Conservation (phyloP, 2,329 filamentous ascomycete species). For the Decorospora gaudefroyi region DNA sequence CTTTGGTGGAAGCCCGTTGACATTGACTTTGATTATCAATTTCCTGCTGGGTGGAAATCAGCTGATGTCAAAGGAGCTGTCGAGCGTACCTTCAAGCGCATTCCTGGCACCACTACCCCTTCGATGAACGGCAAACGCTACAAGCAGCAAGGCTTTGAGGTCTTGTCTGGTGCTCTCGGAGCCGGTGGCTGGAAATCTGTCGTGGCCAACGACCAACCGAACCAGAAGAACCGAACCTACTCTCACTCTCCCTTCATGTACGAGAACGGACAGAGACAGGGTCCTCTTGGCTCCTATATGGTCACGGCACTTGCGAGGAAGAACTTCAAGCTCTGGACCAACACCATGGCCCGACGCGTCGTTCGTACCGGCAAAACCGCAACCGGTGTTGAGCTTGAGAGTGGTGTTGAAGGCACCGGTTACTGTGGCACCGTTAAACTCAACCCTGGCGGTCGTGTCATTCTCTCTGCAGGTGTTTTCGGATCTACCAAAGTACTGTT, state of each 20-base stretch:
- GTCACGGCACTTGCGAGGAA: constrained; percentile 61
- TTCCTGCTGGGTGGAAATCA: constrained; percentile 72
- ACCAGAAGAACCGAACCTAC: constrained; percentile 68
- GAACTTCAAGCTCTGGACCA: constrained; percentile 70
- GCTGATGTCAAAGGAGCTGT: constrained; percentile 64
- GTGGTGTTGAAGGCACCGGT: constrained; percentile 59
- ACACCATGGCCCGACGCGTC: constrained; percentile 69
- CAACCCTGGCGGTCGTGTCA: constrained; percentile 64
- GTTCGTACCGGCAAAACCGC: constrained; percentile 64
- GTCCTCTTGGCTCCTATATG: constrained; percentile 73
- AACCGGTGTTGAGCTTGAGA: constrained; percentile 71
- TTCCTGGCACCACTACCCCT: constrained; percentile 69
- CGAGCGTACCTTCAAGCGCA: constrained; percentile 67
- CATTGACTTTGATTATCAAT: constrained; percentile 72
- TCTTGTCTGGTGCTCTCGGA: constrained; percentile 63
- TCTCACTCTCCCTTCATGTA: constrained; percentile 71
- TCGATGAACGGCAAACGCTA: constrained; percentile 70
- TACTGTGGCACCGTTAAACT: constrained; percentile 64
- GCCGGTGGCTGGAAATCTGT: constrained; percentile 66
- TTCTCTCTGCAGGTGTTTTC: constrained; percentile 70
- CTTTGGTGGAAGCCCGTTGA: constrained; percentile 70
- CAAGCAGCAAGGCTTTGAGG: constrained; percentile 67
- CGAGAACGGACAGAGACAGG: constrained; percentile 66
- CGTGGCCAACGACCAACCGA: constrained; percentile 62
- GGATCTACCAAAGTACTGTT: constrained; percentile 71